Evolutionary conservation across 2,329 filamentous ascomycete species (phyloP).

Genomic region (Blastomyces silverae): DNA sequence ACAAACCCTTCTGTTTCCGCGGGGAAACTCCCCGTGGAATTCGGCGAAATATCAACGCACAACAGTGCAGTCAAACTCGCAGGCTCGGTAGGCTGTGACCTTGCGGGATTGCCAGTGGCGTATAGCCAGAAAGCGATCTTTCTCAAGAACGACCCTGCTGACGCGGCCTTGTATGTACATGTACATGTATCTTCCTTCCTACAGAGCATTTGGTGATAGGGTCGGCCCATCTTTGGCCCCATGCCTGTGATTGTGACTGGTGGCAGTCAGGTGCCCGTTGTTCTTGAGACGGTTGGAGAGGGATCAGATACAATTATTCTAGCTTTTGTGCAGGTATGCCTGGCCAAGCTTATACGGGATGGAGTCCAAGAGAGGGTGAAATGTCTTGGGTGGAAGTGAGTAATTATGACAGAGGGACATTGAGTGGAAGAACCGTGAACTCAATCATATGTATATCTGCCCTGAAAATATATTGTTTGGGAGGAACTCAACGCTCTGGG

Average conservation of each 20-base stretch:
- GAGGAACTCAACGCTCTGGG: too few species aligned
- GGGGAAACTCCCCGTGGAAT: slow-evolving; percentile 25
- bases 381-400: background rate
- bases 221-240: slow-evolving; percentile 15
- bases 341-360: background rate
- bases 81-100: background rate
- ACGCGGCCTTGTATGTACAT: slow-evolving; percentile 17
- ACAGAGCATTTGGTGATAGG: slow-evolving; percentile 16
- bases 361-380: background rate
- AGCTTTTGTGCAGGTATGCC: slow-evolving; percentile 23
- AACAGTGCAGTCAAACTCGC: slow-evolving; percentile 22
- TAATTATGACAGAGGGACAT: too few species aligned
- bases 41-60: slow-evolving; percentile 23
- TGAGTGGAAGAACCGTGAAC: too few species aligned
- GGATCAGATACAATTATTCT: slow-evolving; percentile 23
- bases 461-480: too few species aligned
- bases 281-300: slow-evolving; percentile 24
- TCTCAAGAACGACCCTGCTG: slow-evolving; percentile 15
- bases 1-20: slow-evolving; percentile 23
- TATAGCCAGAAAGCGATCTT: slow-evolving; percentile 20
- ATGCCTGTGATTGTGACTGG: slow-evolving; percentile 14
- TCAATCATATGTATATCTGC: too few species aligned
- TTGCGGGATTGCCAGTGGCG: background rate
- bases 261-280: slow-evolving; percentile 25
- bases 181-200: background rate